Evolutionary conservation across 2,329 filamentous ascomycete genomes (phyloP), one percentile per base, ranked within the genome.

Genomic region (Trichoderma harzianum): DNA sequence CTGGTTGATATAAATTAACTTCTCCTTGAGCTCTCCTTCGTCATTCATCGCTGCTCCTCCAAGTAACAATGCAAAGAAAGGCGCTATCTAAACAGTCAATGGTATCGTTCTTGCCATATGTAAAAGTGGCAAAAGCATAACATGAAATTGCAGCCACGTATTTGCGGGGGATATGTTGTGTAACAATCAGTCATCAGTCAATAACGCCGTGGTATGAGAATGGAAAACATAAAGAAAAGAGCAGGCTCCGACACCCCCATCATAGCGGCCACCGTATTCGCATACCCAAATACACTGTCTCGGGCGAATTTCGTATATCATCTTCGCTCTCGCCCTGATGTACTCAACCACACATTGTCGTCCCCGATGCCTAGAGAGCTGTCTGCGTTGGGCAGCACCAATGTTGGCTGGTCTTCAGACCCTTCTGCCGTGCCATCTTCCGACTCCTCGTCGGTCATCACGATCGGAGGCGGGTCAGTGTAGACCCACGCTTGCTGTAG

Each of bases 401-500:
- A 26, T 8, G 71, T 63, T 7, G 72, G 77, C 74, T 72, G 60
- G 24, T 70, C 51, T 24, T 69, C 65, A 6, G 71, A 72, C 10
- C 58, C 65, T 58, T 62, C 66, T 24, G 70, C 69, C 6, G 75
- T 69, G 32, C 63, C 74, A 7, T 77, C 76, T 7, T 78, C 78
- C 2, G 76, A 75, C 8, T 78, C 77, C 14, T 76, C 74, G 14
- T 78, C 77, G 12, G 77, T 76, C 24, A 77, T 75, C 18, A 75
- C 58, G 21, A 78, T 43, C 47, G 74, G 73, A 28, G 86, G 87
- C 2, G 86, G 85, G 36, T 89, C 87, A 64, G 84, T 79, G 75
- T 89, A 88, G 67, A 94, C 89, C 92, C 92, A 94, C 0, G 91
- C 87, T 75, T 90, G 88, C 76, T 90, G 86, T n/a, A 94, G 83